Conservation (phyloP, 164 flowering plant genomes). For the Litsea cubeba region DNA sequence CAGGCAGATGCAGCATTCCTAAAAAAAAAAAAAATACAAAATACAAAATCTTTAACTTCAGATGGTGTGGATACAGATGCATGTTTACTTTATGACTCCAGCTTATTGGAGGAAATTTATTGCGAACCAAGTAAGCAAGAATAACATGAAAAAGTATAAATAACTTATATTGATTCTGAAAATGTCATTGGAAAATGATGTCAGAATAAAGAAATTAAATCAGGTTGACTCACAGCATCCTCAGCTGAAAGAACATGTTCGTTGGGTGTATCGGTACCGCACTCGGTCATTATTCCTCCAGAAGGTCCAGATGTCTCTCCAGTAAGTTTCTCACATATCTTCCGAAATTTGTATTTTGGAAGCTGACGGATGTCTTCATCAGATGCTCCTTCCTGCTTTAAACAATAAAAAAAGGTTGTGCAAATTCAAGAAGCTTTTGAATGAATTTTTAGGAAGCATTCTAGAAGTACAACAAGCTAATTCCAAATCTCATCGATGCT, state of each 20-base stretch:
- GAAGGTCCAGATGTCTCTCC: slow-evolving; percentile 39
- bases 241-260: slow-evolving; percentile 47
- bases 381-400: slow-evolving; percentile 69
- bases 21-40: background rate
- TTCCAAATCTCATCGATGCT: background rate
- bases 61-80: background rate
- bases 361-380: slow-evolving; percentile 57
- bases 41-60: background rate
- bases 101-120: too few species aligned
- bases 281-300: slow-evolving; percentile 64
- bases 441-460: background rate
- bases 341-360: slow-evolving; percentile 51
- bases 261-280: slow-evolving; percentile 38
- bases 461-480: background rate
- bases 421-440: background rate
- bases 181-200: background rate
- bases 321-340: slow-evolving; percentile 32
- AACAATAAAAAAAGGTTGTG: background rate
- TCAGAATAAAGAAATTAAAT: background rate
- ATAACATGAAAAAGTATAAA: too few species aligned
- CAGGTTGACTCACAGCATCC: slow-evolving; percentile 52
- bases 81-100: too few species aligned
- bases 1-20: slow-evolving; percentile 83
- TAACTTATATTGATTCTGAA: background rate
- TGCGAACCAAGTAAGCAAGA: too few species aligned